phyloP scores from a whole-genome alignment of 108 stramenopile species.

The Stephanodiscus minutulus region DNA sequence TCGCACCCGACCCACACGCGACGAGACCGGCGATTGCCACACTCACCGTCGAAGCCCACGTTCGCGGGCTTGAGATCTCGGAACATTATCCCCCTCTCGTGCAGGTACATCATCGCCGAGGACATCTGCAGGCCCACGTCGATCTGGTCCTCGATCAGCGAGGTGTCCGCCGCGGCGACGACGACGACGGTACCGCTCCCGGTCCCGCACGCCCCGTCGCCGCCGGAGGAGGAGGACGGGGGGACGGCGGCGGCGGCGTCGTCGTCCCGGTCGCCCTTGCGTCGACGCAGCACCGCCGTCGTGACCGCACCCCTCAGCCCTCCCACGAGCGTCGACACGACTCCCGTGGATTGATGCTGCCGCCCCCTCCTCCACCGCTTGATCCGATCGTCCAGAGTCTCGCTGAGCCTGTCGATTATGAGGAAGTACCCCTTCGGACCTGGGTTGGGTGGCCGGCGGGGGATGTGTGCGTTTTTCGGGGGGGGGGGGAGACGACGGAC shows the following conservation, averaged over 20 bases:
- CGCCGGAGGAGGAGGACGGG: too few relatives aligned
- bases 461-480: too few relatives aligned
- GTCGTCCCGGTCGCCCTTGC: too few relatives aligned
- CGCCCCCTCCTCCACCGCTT: background rate
- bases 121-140: conserved; percentile 20
- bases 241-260: too few relatives aligned
- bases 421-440: conserved; percentile 39
- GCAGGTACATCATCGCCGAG: conserved; percentile 21
- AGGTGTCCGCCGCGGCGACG: too few relatives aligned
- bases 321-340: background rate
- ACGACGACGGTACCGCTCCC: background rate
- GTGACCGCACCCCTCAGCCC: background rate
- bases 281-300: background rate
- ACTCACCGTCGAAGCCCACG: conserved; percentile 22
- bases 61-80: conserved; percentile 31
- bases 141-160: conserved; percentile 12
- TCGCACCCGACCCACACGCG: too few relatives aligned
- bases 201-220: too few relatives aligned
- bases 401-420: conserved; percentile 54
- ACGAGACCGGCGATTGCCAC: too few relatives aligned
- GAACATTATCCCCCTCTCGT: conserved; percentile 29
- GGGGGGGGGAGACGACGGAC: too few relatives aligned
- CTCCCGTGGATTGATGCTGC: background rate
- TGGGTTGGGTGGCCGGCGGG: too few relatives aligned
- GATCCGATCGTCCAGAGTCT: conserved; percentile 47